phyloP scores from a whole-genome alignment of 768 basidiomycete genomes.

The Russula griseocarnosa region DNA sequence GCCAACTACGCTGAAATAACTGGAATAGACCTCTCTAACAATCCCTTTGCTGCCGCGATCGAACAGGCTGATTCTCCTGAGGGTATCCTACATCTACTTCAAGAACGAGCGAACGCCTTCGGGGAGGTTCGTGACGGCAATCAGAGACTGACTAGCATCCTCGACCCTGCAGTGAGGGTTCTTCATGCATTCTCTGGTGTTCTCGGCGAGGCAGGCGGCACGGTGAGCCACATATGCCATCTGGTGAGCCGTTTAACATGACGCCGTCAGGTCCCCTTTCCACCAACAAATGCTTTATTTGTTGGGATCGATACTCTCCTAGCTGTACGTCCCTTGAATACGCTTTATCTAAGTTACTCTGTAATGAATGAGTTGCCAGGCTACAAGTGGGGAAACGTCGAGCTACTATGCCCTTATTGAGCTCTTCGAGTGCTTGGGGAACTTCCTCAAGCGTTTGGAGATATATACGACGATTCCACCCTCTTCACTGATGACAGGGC shows the following conservation, averaged over 20 bases:
- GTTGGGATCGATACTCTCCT: background rate
- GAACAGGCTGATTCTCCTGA: background rate
- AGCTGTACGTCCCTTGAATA: no score
- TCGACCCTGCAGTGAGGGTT: background rate
- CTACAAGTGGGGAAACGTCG: no score
- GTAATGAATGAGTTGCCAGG: no score
- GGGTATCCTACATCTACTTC: background rate
- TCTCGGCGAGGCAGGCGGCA: background rate
- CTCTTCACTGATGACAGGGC: no score
- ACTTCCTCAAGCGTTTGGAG: no score
- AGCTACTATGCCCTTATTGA: no score
- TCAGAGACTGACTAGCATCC: background rate
- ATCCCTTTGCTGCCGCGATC: background rate
- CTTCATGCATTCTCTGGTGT: background rate
- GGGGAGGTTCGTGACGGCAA: background rate
- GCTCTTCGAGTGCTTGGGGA: no score
- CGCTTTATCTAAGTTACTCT: no score
- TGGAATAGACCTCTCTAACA: background rate
- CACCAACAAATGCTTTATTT: background rate
- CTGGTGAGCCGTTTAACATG: background rate
- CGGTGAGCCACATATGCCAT: background rate
- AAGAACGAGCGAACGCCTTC: background rate
- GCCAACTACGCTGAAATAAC: background rate
- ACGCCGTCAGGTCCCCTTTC: background rate
- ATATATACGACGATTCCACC: no score